Base-by-base conservation (phyloP, 2,329 filamentous ascomycete genomes). In the Xylaria arbuscula region DNA sequence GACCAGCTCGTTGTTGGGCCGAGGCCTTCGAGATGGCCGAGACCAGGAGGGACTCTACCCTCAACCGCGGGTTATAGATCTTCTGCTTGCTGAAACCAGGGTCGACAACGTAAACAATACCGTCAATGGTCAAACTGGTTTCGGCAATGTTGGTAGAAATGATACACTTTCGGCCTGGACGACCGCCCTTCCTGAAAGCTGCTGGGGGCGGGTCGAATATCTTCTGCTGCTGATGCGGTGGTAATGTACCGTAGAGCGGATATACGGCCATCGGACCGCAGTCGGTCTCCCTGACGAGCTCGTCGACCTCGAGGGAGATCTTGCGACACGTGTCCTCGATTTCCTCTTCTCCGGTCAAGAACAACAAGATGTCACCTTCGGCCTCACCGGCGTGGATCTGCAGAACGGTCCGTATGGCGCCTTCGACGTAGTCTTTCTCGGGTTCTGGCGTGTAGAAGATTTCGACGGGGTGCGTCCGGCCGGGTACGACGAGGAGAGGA, bases 21-120 rank as follows among this genome's bases (percentile, higher is more conserved):
- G 96, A 98, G 28, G 96, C 96, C 81, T 98, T 98, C 67, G 94
- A 98, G 74, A 99, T 98, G 24, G 96, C 94, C 2, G 96, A 98
- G 5, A 99, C 95, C n/a, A 99, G 86, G 8, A 99, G 87, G 0
- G 96, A 98, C 82, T 99, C 96, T 72, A 99, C 94, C 80, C 96
- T 90, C 75, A 97, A 97, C 69, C 96, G 90, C 24, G 96, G 95
- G 81, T 99, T 98, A 85, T 98, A 99, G 71, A 98, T 96, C 82
- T 98, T 99, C 78, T 99, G 96, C 84, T 99, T 99, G 83, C 94
- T 97, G 84, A 99, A 99, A 42, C 96, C 96, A 1, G 96, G 95
- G 77, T 99, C 96, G n/a, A 99, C 95, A 40, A 99, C 96, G 77
- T 98, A 99, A 42, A 99, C 96, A 72, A 99, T 99, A 79, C 96